These are phyloP conservation scores for Hemerocallis citrina DNA, from an alignment of 106 monocot genomes.

Conservation along the genomic window DNA sequence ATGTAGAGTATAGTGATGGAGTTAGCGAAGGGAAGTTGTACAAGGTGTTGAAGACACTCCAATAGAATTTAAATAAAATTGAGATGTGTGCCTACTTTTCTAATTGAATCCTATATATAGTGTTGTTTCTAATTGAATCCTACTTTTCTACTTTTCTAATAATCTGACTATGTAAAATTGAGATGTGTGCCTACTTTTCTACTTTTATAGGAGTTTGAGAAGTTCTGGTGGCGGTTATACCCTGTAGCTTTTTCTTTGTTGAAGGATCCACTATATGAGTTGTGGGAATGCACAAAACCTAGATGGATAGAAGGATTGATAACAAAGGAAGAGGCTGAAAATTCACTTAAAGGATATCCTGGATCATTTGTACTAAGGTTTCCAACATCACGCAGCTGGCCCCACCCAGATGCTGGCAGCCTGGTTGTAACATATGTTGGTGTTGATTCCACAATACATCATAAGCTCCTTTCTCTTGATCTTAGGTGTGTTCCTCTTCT, in stretches of 20 bases:
- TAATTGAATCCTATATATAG: too few species aligned
- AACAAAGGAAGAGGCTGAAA: slow-evolving; percentile 78
- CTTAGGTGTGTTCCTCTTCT: slow-evolving; percentile 36
- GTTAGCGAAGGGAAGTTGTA: too few species aligned
- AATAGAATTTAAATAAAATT: too few species aligned
- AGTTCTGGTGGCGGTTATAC: slow-evolving; percentile 83
- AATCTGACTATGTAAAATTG: too few species aligned
- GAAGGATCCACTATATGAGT: slow-evolving; percentile 30
- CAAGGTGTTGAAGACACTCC: too few species aligned
- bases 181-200: too few species aligned
- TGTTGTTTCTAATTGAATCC: too few species aligned
- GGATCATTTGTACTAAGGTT: slow-evolving; percentile 90
- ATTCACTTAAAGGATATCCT: slow-evolving; percentile 53
- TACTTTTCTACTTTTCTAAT: too few species aligned
- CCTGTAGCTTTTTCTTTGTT: slow-evolving; percentile 77
- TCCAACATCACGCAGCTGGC: slow-evolving; percentile 96
- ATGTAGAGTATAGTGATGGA: too few species aligned
- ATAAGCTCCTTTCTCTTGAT: slow-evolving; percentile 62
- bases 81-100: too few species aligned
- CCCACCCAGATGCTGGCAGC: slow-evolving; percentile 96
- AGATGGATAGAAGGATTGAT: slow-evolving; percentile 93
- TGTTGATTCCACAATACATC: slow-evolving; percentile 48
- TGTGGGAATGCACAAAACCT: slow-evolving; percentile 63
- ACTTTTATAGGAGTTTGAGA: too few species aligned
- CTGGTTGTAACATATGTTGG: slow-evolving; percentile 82